Base-by-base conservation (phyloP, 805 yeast species). In the Starmerella lactis-condensi region DNA sequence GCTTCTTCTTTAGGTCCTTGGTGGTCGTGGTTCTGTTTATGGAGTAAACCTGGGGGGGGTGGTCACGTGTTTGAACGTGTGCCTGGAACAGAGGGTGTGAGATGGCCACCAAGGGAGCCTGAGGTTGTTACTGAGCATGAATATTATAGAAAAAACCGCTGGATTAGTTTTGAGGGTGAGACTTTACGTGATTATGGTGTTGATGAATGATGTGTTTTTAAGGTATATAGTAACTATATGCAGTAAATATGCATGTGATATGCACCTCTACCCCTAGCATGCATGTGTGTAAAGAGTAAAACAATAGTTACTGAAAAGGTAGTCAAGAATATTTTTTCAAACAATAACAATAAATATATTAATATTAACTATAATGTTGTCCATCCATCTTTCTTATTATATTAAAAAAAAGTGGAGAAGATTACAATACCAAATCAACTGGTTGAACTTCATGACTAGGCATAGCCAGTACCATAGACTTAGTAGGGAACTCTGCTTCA, bases 91-190 rank as follows among this genome's bases (percentile, higher is more conserved):
- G 65, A 68, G 1, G 29, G 21, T 6, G 55, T 75, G 24, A 89
- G 93, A 2, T 85, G 95, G 93, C 98, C 98, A 1, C 92, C 93
- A 1, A 92, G 81, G 44, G 36, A 32, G 54, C 45, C 43, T 23
- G 26, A 20, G 30, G 32, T 28, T 15, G 38, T 27, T 14, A 27
- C 13, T 12, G 39, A 37, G 4, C 46, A 45, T 31, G 56, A 49
- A 12, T 53, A 45, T 30, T 54, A 49, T 37, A 42, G 47, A 8
- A 34, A 72, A 22, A 57, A 53, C 10, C 59, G 66, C 25, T 83
- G 93, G 92, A 54, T 52, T 34, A 81, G 77, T 48, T 71, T 64
- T 12, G 62, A 74, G 49, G 98, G 98, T n/a, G 95, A 85, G 46
- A 64, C 65, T 9, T 56, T 85, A 28, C 65, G 64, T 24, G 94